Percentiles rank a stretch among this genome's conserved stretches.
phyloP scores from a whole-genome alignment of 2,329 filamentous ascomycete genomes.

The Arthrobotrys sinensis region DNA sequence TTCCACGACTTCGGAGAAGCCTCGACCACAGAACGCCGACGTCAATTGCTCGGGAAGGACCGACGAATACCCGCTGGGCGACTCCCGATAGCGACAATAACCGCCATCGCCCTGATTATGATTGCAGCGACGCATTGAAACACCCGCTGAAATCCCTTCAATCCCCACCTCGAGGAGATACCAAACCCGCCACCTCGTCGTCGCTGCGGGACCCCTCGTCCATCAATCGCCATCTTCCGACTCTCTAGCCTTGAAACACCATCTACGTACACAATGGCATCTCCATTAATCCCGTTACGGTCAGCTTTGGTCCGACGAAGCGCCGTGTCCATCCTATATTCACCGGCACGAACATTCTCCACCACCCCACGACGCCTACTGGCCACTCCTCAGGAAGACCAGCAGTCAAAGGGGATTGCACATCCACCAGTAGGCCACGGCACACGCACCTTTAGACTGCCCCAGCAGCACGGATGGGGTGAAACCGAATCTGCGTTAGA shows the following conservation, averaged over 20 bases:
- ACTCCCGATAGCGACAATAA: slow-evolving; percentile 28
- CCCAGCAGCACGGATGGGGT: slow-evolving; percentile 76
- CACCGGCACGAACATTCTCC: slow-evolving; percentile 75
- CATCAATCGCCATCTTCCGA: neutral
- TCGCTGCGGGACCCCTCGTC: slow-evolving; percentile 16
- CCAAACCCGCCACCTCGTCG: slow-evolving; percentile 8
- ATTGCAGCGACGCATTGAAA: slow-evolving; percentile 27
- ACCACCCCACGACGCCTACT: slow-evolving; percentile 72
- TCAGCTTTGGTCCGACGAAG: slow-evolving; percentile 66
- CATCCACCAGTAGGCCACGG: slow-evolving; percentile 80
- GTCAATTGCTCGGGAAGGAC: slow-evolving; percentile 28
- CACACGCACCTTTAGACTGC: slow-evolving; percentile 84
- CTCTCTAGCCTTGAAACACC: neutral
- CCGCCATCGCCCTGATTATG: slow-evolving; percentile 32
- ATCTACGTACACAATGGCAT: slow-evolving; percentile 67
- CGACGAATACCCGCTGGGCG: slow-evolving; percentile 27
- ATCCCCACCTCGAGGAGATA: slow-evolving; percentile 15
- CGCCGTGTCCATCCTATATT: slow-evolving; percentile 66
- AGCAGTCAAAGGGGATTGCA: slow-evolving; percentile 62
- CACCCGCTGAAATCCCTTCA: slow-evolving; percentile 31
- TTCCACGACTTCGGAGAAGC: slow-evolving; percentile 54
- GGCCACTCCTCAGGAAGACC: slow-evolving; percentile 65
- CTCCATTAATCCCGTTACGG: slow-evolving; percentile 69
- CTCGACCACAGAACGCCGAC: slow-evolving; percentile 33
- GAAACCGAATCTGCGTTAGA: slow-evolving; percentile 85